Evolutionary conservation across 306 rosid species (phyloP).

Genomic region (cucumber (Cucumis sativus)): Cucumber_9930_V3 NC_026655.2:1075001-1075500

Average conservation of each 20-base stretch:
- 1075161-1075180: slow-evolving; percentile 95
- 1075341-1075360: slow-evolving; percentile 29
- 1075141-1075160: slow-evolving; percentile 52
- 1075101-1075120: slow-evolving; percentile 65
- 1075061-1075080: slow-evolving; percentile 65
- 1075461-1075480: slow-evolving; percentile 79
- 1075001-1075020: slow-evolving; percentile 36
- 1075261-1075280: slow-evolving; percentile 85
- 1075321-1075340: slow-evolving; percentile 78
- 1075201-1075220: slow-evolving; percentile 82
- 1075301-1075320: slow-evolving; percentile 90
- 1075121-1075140: slow-evolving; percentile 89
- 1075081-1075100: slow-evolving; percentile 46
- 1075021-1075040: slow-evolving; percentile 25
- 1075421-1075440: slow-evolving; percentile 25
- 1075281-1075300: slow-evolving; percentile 89
- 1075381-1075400: not conserved
- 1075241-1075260: slow-evolving; percentile 56
- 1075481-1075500: slow-evolving; percentile 73
- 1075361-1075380: not conserved
- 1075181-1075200: slow-evolving; percentile 98
- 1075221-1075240: slow-evolving; percentile 58
- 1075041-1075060: slow-evolving; percentile 20
- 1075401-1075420: not conserved
- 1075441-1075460: slow-evolving; percentile 67